A percentile compares a stretch with the other conserved stretches of the same genome.
Evolutionary conservation across 345 rosid species (phyloP).

Genomic region (Chamaenerion angustifolium): DNA sequence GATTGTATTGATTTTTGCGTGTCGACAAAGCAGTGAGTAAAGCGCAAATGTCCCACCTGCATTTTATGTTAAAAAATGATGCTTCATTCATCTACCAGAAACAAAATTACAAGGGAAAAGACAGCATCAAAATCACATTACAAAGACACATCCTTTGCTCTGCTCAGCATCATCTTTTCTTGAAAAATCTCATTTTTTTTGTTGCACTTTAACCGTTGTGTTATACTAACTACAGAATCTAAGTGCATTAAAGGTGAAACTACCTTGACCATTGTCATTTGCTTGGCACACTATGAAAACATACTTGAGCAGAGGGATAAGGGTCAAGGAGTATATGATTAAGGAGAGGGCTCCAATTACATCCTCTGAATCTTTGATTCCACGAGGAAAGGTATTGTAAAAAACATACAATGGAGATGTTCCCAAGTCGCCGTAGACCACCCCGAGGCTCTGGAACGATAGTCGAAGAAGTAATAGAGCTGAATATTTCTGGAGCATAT

Average conservation of each 20-base stretch:
- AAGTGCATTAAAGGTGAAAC: neutral
- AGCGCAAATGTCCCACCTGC: slow-evolving; percentile 93
- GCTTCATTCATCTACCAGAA: too few species aligned
- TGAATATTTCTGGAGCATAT: slow-evolving; percentile 17
- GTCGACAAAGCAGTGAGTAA: slow-evolving; percentile 89
- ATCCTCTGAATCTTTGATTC: slow-evolving; percentile 32
- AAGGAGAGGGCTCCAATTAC: slow-evolving; percentile 39
- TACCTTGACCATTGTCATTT: slow-evolving; percentile 45
- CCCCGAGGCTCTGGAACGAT: slow-evolving; percentile 41
- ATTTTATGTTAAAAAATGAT: too few species aligned
- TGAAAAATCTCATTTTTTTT: too few species aligned
- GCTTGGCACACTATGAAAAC: slow-evolving; percentile 39
- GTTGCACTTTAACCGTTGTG: too few species aligned
- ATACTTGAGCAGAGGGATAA: slow-evolving; percentile 36
- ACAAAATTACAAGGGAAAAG: too few species aligned
- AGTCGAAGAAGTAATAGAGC: slow-evolving; percentile 20
- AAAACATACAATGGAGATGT: slow-evolving; percentile 46
- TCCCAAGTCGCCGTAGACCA: slow-evolving; percentile 46
- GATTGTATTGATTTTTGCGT: slow-evolving; percentile 78
- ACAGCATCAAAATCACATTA: too few species aligned
- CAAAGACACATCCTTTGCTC: too few species aligned
- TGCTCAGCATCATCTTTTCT: too few species aligned
- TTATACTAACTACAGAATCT: too few species aligned
- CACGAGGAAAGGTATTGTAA: slow-evolving; percentile 28
- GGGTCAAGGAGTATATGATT: slow-evolving; percentile 41